Evolutionary conservation across 73 alveolate species (phyloP).

Genomic region (Paramecium caudatum): DNA sequence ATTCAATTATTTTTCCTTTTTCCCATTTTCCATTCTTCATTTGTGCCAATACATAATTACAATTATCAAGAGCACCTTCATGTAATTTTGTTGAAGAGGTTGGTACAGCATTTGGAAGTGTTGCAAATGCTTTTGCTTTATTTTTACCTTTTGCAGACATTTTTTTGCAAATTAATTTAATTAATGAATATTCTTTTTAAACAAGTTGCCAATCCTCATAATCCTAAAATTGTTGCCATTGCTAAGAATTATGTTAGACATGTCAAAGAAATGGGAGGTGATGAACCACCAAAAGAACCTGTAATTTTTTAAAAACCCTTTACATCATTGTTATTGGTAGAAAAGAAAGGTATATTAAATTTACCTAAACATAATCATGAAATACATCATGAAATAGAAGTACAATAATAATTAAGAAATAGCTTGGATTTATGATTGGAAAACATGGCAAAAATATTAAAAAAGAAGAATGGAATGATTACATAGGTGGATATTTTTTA

Average conservation of each 20-base stretch:
- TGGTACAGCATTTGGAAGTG: constrained; percentile 12
- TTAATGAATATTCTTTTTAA: constrained; percentile 10
- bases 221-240: constrained; percentile 80
- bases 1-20: constrained; percentile 72
- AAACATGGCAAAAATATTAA: constrained; percentile 78
- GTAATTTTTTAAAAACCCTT: constrained; percentile 82
- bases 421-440: constrained; percentile 85
- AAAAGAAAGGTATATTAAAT: neutral
- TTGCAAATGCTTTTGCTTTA: constrained; percentile 30
- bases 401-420: neutral
- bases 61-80: constrained; percentile 76
- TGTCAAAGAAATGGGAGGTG: constrained; percentile 85
- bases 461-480: constrained; percentile 80
- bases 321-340: constrained; percentile 50
- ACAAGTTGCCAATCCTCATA: neutral
- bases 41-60: constrained; percentile 49
- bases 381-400: constrained; percentile 91
- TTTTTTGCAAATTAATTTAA: neutral
- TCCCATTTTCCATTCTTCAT: constrained; percentile 73
- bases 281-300: constrained; percentile 84
- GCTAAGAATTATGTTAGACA: constrained; percentile 88
- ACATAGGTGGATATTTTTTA: constrained; percentile 87
- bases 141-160: constrained; percentile 64
- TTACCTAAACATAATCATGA: constrained; percentile 72
- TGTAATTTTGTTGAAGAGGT: constrained; percentile 31